These are phyloP conservation scores for Strobilomyces dryophilus DNA, from an alignment of 768 basidiomycete genomes.

Conservation along the genomic window DNA sequence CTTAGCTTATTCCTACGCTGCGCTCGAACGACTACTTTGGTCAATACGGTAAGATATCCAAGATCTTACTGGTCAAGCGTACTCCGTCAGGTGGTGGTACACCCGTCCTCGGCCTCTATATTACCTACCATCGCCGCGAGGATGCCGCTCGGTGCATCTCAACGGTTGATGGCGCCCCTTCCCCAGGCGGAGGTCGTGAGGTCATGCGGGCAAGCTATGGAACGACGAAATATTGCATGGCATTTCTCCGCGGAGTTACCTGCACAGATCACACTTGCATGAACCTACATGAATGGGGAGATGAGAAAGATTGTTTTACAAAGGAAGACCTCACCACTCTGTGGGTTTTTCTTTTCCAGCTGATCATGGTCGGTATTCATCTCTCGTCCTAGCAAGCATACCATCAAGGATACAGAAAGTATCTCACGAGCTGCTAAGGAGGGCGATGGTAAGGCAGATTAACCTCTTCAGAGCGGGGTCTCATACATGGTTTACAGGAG, in stretches of 20 bases:
- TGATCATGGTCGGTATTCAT: constrained; percentile 1
- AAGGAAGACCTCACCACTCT: constrained; percentile 93
- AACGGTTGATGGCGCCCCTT: constrained; percentile 87
- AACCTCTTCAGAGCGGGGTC: background rate
- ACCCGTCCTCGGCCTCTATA: constrained; percentile 88
- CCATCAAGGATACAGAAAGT: constrained; percentile 85
- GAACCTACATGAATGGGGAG: constrained; percentile 97
- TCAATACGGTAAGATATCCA: constrained; percentile 96
- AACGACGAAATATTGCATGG: constrained; percentile 97
- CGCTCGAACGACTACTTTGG: constrained; percentile 97
- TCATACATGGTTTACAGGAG: constrained; percentile 26
- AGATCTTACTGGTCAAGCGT: constrained; percentile 90
- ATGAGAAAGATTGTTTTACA: constrained; percentile 96
- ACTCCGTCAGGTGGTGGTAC: constrained; percentile 67
- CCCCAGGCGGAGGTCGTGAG: constrained; percentile 86
- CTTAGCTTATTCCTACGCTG: constrained; percentile 82
- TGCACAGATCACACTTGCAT: constrained; percentile 90
- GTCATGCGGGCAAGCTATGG: constrained; percentile 93
- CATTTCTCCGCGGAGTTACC: constrained; percentile 78
- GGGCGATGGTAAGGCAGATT: constrained; percentile 44
- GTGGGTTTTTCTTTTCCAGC: constrained; percentile 42
- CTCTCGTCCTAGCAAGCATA: constrained; percentile 66
- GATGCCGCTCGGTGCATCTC: constrained; percentile 92
- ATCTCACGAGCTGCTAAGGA: constrained; percentile 56
- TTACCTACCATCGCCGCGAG: constrained; percentile 91